Evolutionary conservation across 225 moss, liverwort and hornwort genomes (phyloP).

Genomic region (Thuidium tamariscinum): DNA sequence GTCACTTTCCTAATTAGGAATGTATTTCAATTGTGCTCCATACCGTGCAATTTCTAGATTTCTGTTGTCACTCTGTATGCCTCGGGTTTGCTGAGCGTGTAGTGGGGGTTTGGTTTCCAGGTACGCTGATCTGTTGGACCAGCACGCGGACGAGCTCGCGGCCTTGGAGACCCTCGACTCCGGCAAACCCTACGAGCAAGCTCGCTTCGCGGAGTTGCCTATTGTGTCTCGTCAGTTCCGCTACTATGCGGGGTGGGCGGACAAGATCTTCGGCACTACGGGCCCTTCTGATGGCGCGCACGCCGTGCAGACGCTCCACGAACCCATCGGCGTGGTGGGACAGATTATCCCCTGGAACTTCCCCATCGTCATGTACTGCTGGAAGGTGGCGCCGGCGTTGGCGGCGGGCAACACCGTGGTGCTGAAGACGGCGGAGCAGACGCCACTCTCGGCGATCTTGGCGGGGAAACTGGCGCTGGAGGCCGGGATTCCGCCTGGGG

Average conservation of each 20-base stretch:
- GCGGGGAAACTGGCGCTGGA: constrained; percentile 84
- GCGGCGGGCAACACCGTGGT: constrained; percentile 76
- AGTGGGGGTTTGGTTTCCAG: background rate
- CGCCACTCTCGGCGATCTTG: constrained; percentile 64
- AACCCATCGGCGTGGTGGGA: constrained; percentile 82
- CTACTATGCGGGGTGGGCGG: constrained; percentile 87
- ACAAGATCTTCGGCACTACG: constrained; percentile 63
- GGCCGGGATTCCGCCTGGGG: constrained; percentile 82
- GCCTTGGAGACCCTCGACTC: constrained; percentile 65
- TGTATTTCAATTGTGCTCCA: background rate
- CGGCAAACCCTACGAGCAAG: constrained; percentile 74
- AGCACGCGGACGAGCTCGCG: constrained; percentile 60
- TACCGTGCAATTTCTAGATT: background rate
- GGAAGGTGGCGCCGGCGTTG: constrained; percentile 92
- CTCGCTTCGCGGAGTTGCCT: constrained; percentile 45
- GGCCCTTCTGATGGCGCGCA: constrained; percentile 46
- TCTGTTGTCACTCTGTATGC: background rate
- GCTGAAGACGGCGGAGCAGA: constrained; percentile 85
- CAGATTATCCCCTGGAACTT: constrained; percentile 96
- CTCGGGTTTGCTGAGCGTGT: background rate
- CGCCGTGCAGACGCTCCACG: constrained; percentile 68
- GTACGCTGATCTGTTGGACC: constrained; percentile 69
- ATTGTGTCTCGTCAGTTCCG: constrained; percentile 35
- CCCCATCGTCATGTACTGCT: constrained; percentile 63
- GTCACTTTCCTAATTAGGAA: background rate